phyloP scores from a whole-genome alignment of 148 eudicot genomes.

The Persicaria tinctoria region DNA sequence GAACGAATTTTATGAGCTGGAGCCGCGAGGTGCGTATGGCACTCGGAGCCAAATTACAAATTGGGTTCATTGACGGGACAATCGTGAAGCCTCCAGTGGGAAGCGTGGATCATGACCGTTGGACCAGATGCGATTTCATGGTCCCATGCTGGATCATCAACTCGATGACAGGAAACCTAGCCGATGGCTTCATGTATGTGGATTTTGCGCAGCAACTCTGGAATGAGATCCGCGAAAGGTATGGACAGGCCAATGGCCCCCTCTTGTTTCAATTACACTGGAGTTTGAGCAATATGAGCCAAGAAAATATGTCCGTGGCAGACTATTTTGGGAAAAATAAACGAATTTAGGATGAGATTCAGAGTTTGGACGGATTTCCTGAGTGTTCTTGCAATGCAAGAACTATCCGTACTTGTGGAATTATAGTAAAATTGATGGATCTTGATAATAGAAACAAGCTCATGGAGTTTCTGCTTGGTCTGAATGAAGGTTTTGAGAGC shows the following conservation, averaged over 20 bases:
- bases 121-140: too few species aligned
- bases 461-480: not conserved
- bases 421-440: not conserved
- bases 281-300: too few species aligned
- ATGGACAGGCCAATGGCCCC: not conserved
- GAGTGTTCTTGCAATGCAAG: not conserved
- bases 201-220: not conserved
- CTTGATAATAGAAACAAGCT: not conserved
- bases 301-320: not conserved
- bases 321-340: not conserved
- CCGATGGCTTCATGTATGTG: not conserved
- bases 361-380: not conserved
- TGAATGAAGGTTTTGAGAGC: not conserved
- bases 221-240: not conserved
- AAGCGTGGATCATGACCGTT: too few species aligned
- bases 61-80: too few species aligned
- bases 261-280: not conserved
- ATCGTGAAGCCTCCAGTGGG: too few species aligned
- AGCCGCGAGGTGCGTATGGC: too few species aligned
- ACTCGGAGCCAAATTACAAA: too few species aligned
- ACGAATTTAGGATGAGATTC: not conserved
- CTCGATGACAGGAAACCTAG: not conserved
- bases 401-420: not conserved
- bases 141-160: not conserved
- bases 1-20: too few species aligned